A percentile compares a stretch with the other conserved stretches of the same genome.
Evolutionary conservation across 148 eudicot genomes (phyloP).

Genomic region (Rhododendron molle): DNA sequence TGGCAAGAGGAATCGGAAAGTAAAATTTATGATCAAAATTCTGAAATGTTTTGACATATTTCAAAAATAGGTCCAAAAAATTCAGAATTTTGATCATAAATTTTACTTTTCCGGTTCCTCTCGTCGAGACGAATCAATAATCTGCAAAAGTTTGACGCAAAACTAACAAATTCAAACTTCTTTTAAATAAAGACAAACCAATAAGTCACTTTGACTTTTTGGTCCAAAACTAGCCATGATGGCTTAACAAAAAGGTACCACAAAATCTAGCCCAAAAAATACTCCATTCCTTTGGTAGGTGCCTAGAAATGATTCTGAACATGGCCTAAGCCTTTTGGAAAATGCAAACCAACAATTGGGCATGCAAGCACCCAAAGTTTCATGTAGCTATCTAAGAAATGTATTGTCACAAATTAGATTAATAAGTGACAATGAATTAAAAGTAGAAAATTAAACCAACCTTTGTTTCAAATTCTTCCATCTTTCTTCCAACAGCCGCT

Average conservation of each 20-base stretch:
- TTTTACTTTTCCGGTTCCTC: too few species aligned
- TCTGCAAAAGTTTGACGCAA: too few species aligned
- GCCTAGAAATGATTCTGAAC: background rate
- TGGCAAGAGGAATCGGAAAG: too few species aligned
- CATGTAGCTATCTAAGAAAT: background rate
- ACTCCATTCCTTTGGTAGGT: background rate
- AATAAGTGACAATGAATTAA: background rate
- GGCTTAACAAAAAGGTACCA: background rate
- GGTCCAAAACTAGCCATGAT: too few species aligned
- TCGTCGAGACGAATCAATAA: too few species aligned
- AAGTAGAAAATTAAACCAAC: slow-evolving; percentile 22
- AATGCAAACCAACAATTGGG: background rate
- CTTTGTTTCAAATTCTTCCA: slow-evolving; percentile 32
- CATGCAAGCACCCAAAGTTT: slow-evolving; percentile 1
- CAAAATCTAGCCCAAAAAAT: background rate
- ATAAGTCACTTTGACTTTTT: too few species aligned
- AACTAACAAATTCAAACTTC: too few species aligned
- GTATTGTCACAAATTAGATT: background rate
- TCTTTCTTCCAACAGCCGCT: slow-evolving; percentile 23
- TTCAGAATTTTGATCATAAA: too few species aligned
- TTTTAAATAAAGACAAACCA: too few species aligned
- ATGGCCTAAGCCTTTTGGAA: background rate
- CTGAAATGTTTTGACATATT: too few species aligned
- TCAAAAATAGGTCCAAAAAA: too few species aligned
- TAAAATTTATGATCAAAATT: too few species aligned